Base-by-base conservation (phyloP, 1,284 basidiomycete species). In the Apiotrichum brassicae region DNA sequence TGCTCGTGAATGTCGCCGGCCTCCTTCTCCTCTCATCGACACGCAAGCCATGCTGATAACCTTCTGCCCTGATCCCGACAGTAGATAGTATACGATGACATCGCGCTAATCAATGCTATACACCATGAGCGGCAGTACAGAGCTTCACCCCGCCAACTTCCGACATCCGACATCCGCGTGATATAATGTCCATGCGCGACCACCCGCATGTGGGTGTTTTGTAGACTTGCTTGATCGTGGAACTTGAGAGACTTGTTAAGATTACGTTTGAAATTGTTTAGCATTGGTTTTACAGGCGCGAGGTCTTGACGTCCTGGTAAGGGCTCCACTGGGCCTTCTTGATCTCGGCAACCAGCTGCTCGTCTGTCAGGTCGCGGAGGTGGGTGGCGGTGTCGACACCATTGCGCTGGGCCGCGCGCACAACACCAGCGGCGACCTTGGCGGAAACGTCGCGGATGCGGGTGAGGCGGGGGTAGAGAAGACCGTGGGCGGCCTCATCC, bases 391-490 rank as follows among this genome's bases (percentile, higher is more conserved):
- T 62, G 54, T 70, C 71, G 23, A 72, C 58, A 2, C 66, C 84
- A 51, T 81, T 83, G 60, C 80, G 79, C 69, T 92, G 87, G 28
- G 88, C 86, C 34, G 81, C 78, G 48, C 82, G 80, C 61, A 92
- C 84, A 48, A 92, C 87, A 38, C 79, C 76, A 46, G 75, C 72
- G 13, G 87, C 85, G 57, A 93, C 86, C 47, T 78, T 70, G 2
- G 80, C 82, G 58, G 85, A 86, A 63, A 93, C 90, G 61, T 90
- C 86, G 39, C 88, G 79, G 62, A 93, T 91, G 59, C 87, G 78
- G 58, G 84, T 80, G 55, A 88, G 76, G 46, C 80, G 80, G 43
- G 87, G 87, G 70, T 89, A 91, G 14, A 90, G 70, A 48, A 89
- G 76, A 30, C 81, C 84, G 33, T 72, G 62, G 7, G 73, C 76